Percentiles rank a stretch among this genome's conserved stretches.
Conservation (phyloP, 73 alveolate species). For the Stentor roeselii region DNA sequence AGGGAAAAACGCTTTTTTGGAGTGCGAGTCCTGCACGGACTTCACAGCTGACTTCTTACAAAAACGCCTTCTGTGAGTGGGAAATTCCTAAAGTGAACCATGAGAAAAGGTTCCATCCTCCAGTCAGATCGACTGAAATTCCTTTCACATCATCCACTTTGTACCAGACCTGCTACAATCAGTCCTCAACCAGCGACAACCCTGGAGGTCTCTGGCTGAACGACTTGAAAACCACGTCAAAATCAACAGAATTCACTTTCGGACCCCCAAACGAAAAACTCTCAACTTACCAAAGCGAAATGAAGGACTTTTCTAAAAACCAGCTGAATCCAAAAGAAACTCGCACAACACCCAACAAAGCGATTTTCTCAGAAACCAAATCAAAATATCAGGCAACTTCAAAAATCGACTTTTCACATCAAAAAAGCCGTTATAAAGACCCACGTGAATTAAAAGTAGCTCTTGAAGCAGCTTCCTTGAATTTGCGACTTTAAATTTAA, state of each 20-base stretch:
- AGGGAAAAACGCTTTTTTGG: background rate
- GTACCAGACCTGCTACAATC: background rate
- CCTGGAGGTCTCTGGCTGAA: background rate
- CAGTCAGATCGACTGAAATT: background rate
- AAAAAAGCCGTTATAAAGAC: too few relatives aligned
- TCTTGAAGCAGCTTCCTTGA: too few relatives aligned
- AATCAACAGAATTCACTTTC: background rate
- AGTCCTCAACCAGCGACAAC: background rate
- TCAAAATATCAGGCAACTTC: too few relatives aligned
- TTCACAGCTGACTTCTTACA: background rate
- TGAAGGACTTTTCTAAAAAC: background rate
- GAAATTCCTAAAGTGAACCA: background rate
- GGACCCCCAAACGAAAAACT: background rate
- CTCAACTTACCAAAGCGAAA: background rate
- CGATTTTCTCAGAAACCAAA: too few relatives aligned
- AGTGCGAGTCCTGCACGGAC: background rate
- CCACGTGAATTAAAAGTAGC: too few relatives aligned
- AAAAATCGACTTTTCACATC: too few relatives aligned
- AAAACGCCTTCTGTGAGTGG: background rate
- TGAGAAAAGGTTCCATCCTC: slow-evolving; percentile 18
- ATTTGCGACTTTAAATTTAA: too few relatives aligned
- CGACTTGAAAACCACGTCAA: background rate
- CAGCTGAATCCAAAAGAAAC: too few relatives aligned
- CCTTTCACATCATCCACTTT: background rate
- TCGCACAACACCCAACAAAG: too few relatives aligned